phyloP scores from a whole-genome alignment of 148 eudicot genomes.

The Cornus kousa region DNA sequence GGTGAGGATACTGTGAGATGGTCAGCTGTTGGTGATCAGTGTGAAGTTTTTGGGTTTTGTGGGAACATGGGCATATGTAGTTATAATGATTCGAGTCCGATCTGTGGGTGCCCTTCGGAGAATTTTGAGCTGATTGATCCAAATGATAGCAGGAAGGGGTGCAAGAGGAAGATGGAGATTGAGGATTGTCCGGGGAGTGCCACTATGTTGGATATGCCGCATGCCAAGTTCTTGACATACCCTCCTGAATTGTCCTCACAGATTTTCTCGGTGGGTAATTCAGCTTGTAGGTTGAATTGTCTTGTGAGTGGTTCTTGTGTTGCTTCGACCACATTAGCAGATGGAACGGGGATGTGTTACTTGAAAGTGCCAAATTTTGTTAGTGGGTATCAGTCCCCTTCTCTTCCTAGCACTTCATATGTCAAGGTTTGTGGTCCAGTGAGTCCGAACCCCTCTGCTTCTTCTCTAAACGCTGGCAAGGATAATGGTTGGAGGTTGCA shows the following conservation, averaged over 20 bases:
- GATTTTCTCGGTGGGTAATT: constrained; percentile 35
- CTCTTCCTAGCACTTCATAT: constrained; percentile 85
- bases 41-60: constrained; percentile 83
- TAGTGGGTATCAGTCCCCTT: constrained; percentile 71
- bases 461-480: constrained; percentile 1
- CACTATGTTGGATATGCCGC: constrained; percentile 54
- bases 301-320: constrained; percentile 51
- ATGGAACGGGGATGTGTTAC: constrained; percentile 78
- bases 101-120: constrained; percentile 77
- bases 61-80: constrained; percentile 89
- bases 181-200: constrained; percentile 45
- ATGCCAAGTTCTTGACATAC: constrained; percentile 61
- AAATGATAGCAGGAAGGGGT: constrained; percentile 57
- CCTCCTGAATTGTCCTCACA: constrained; percentile 49
- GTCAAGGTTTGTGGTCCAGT: constrained; percentile 65
- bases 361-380: constrained; percentile 42
- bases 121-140: constrained; percentile 63
- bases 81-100: constrained; percentile 67
- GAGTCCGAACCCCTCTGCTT: constrained; percentile 47
- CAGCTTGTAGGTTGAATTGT: constrained; percentile 62
- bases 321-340: constrained; percentile 64
- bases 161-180: constrained; percentile 62
- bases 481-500: constrained; percentile 22
- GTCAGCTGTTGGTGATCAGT: constrained; percentile 79
- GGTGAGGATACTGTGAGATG: constrained; percentile 35